Evolutionary conservation across 805 yeast genomes (phyloP).

Genomic region (Wickerhamiella dianesei): DNA sequence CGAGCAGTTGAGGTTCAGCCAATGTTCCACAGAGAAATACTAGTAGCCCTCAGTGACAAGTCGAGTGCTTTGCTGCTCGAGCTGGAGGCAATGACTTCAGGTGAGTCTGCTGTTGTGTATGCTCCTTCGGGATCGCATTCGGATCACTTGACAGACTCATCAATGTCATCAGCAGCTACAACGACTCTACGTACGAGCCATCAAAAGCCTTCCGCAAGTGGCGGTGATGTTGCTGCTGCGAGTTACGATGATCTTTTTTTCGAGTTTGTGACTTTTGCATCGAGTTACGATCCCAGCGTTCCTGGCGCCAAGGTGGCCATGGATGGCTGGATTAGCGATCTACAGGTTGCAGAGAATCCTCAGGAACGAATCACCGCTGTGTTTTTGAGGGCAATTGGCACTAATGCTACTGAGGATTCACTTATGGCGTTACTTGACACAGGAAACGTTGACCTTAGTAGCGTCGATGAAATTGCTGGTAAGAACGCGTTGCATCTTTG

Average conservation of each 20-base stretch:
- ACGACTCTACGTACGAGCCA: too few species aligned
- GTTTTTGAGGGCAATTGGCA: constrained; percentile 53
- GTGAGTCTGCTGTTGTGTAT: constrained; percentile 28
- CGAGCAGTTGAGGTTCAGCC: constrained; percentile 96
- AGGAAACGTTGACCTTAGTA: constrained; percentile 45
- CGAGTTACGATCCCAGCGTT: constrained; percentile 23
- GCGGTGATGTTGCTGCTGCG: constrained; percentile 8
- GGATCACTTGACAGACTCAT: too few species aligned
- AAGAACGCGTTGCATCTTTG: constrained; percentile 66
- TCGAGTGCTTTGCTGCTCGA: constrained; percentile 42
- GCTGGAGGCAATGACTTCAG: constrained; percentile 55
- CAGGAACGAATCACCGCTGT: constrained; percentile 47
- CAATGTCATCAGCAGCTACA: too few species aligned
- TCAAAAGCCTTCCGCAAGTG: constrained; percentile 1
- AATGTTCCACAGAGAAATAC: constrained; percentile 79
- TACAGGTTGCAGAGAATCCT: constrained; percentile 30
- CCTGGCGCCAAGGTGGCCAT: constrained; percentile 25
- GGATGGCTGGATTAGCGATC: constrained; percentile 33
- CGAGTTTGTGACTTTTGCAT: constrained; percentile 39
- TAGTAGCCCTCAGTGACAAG: constrained; percentile 69
- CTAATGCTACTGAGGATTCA: constrained; percentile 51
- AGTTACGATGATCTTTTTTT: constrained; percentile 48
- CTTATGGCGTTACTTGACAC: constrained; percentile 35
- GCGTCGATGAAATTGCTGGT: constrained; percentile 58
- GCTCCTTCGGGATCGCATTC: constrained; percentile 6